Percentiles rank a stretch among this genome's conserved stretches.
These are phyloP conservation scores for Candida coquimbonensis DNA, from an alignment of 805 yeast genomes.

Conservation along the genomic window DNA sequence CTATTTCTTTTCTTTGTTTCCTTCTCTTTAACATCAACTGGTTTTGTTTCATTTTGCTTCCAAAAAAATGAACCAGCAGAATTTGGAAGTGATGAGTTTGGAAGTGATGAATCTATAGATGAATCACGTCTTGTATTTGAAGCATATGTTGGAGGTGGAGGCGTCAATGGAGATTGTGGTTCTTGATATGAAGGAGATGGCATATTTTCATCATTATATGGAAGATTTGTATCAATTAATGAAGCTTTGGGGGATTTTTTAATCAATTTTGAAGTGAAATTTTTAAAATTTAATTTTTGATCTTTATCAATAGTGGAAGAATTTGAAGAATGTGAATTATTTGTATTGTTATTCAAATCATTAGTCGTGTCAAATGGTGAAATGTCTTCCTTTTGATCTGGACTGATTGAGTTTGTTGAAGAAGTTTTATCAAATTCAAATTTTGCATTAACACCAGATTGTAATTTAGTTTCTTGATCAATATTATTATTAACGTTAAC, in stretches of 20 bases:
- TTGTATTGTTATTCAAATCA: not conserved
- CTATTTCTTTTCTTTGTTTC: slow-evolving; percentile 15
- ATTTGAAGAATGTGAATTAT: slow-evolving; percentile 15
- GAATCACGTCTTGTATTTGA: slow-evolving; percentile 9
- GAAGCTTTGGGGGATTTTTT: not conserved
- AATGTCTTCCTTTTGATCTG: slow-evolving; percentile 5
- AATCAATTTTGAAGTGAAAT: not conserved
- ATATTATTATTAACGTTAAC: not conserved
- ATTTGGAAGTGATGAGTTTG: not conserved
- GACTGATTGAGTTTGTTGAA: not conserved
- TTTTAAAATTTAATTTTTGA: not conserved
- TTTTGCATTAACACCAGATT: not conserved
- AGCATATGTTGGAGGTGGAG: slow-evolving; percentile 3
- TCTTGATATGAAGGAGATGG: not conserved
- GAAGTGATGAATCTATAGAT: not conserved
- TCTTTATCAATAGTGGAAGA: slow-evolving; percentile 1
- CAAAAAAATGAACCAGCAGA: not conserved
- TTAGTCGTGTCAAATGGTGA: slow-evolving; percentile 17
- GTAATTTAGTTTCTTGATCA: not conserved
- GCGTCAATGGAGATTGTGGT: not conserved
- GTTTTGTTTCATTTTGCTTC: not conserved
- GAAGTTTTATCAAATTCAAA: slow-evolving; percentile 1
- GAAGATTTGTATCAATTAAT: no score
- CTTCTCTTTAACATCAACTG: slow-evolving; percentile 1
- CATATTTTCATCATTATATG: not conserved